phyloP scores from a whole-genome alignment of 1,284 basidiomycete species.

The Tilletia indica region DNA sequence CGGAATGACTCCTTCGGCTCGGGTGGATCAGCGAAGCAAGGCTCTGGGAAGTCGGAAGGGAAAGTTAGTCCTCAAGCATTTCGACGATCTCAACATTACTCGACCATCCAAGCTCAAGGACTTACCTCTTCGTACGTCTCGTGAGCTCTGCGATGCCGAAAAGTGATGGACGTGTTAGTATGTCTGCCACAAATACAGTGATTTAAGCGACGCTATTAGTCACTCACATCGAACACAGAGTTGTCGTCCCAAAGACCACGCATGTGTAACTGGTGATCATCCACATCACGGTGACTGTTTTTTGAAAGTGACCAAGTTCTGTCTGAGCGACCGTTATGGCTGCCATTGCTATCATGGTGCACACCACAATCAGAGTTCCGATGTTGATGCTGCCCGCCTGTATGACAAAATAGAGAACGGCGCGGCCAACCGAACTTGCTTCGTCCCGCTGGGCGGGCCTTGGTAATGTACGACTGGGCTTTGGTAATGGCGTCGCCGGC shows the following conservation, averaged over 20 bases:
- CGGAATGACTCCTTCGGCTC: neutral
- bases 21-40: neutral
- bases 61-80: no score
- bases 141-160: neutral
- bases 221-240: constrained; percentile 10
- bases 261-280: neutral
- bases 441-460: no score
- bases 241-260: constrained; percentile 6
- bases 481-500: no score
- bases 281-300: neutral
- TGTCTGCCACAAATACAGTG: no score
- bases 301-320: neutral
- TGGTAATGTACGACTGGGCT: no score
- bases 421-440: neutral
- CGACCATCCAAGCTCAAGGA: neutral
- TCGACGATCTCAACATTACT: neutral
- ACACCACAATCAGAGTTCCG: neutral
- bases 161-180: no score
- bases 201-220: no score
- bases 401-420: neutral
- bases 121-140: constrained; percentile 5
- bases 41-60: neutral
- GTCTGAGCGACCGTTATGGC: neutral
- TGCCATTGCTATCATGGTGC: neutral
- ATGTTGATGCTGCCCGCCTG: constrained; percentile 3